Evolutionary conservation across 371 early-diverging fungal genomes (phyloP).

Genomic region (Funneliformis caledonium): DNA sequence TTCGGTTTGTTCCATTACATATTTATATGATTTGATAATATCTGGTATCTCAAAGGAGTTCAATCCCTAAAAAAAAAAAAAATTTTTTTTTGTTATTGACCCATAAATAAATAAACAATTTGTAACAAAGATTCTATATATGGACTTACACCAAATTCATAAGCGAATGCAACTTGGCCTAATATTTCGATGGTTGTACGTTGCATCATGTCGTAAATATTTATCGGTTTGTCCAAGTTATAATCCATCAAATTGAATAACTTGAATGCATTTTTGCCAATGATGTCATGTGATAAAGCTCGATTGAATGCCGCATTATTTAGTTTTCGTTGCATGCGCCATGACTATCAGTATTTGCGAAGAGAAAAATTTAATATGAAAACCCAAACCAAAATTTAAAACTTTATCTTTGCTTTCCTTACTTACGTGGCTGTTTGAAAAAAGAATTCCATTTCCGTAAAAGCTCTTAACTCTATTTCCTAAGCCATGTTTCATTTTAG

Average conservation of each 20-base stretch:
- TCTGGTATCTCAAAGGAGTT: background rate
- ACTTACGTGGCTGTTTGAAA: no score
- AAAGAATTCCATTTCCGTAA: no score
- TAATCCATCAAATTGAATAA: background rate
- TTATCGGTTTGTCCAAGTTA: background rate
- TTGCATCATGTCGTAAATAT: background rate
- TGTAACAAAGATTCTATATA: background rate
- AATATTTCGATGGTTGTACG: background rate
- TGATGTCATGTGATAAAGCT: background rate
- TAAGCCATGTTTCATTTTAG: no score
- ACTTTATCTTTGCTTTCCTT: no score
- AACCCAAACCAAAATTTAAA: no score
- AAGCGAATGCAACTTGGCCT: background rate
- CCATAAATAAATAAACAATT: background rate
- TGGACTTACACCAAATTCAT: background rate
- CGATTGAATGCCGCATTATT: background rate
- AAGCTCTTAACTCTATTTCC: no score
- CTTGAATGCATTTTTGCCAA: background rate
- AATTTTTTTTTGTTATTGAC: background rate
- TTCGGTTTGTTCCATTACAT: background rate
- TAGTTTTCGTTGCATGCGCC: background rate
- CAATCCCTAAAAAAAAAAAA: background rate
- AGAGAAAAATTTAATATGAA: no score
- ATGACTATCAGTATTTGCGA: background rate
- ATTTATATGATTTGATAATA: background rate